These are phyloP conservation scores for Neonectria punicea DNA, from an alignment of 2,329 filamentous ascomycete genomes.

Conservation along the genomic window DNA sequence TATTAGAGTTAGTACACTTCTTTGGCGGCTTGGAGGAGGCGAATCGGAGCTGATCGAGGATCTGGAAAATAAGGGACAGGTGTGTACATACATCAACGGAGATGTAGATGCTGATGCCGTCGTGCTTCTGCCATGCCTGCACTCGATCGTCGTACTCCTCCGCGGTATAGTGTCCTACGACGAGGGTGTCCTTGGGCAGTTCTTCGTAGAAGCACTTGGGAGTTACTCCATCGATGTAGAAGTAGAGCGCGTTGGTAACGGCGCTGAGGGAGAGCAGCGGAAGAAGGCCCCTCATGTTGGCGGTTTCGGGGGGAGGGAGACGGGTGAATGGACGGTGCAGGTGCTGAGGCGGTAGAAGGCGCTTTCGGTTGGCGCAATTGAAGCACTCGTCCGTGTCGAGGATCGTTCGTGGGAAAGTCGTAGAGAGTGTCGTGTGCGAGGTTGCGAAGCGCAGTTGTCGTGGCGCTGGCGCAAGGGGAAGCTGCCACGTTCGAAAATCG, in stretches of 20 bases:
- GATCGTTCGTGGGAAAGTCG: constrained; percentile 6
- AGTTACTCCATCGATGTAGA: constrained; percentile 87
- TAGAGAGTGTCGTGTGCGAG: constrained; percentile 24
- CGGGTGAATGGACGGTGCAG: neutral
- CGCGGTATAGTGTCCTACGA: constrained; percentile 91
- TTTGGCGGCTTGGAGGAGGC: neutral
- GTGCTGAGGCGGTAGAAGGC: constrained; percentile 2
- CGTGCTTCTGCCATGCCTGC: constrained; percentile 76
- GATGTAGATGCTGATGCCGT: constrained; percentile 84
- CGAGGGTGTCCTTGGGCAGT: constrained; percentile 94
- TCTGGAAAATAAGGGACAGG: neutral
- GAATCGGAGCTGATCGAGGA: neutral
- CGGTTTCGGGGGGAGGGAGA: constrained; percentile 11
- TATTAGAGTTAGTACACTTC: constrained; percentile 22
- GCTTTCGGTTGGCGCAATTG: constrained; percentile 31
- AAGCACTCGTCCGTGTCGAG: constrained; percentile 16
- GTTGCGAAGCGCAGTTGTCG: constrained; percentile 26
- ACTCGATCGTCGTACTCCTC: constrained; percentile 82
- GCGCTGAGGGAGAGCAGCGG: constrained; percentile 73
- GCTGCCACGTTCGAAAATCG: constrained; percentile 65
- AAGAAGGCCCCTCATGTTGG: constrained; percentile 69
- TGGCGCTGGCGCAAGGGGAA: constrained; percentile 45
- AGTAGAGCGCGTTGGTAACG: constrained; percentile 85
- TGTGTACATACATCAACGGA: constrained; percentile 79
- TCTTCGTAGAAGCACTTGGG: constrained; percentile 99